Evolutionary conservation across 192 early-diverging fungal species (phyloP).

Genomic region (Rhizophagus sp.): DNA sequence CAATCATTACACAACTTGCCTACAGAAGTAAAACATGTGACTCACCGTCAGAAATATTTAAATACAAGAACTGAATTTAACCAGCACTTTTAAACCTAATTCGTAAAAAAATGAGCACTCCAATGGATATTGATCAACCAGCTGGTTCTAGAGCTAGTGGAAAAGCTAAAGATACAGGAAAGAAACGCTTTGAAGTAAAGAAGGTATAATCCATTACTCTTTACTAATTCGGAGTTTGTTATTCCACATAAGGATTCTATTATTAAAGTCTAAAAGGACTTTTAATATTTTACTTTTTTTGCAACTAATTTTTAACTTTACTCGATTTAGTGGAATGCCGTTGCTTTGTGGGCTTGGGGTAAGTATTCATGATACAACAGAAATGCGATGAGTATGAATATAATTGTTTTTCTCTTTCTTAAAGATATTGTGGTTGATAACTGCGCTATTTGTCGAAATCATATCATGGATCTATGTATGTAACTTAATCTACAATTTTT

Average conservation of each 20-base stretch:
- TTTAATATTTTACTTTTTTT: background rate
- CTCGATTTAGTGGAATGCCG: slow-evolving; percentile 88
- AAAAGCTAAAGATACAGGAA: slow-evolving; percentile 24
- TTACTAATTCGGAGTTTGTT: background rate
- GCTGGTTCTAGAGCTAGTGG: slow-evolving; percentile 2
- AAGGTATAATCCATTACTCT: slow-evolving; percentile 7
- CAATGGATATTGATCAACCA: slow-evolving; percentile 29
- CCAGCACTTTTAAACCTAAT: no score
- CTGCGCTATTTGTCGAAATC: slow-evolving; percentile 99
- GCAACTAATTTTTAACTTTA: background rate
- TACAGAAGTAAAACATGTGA: no score
- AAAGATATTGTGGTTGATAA: slow-evolving; percentile 96
- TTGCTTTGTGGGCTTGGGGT: slow-evolving; percentile 99
- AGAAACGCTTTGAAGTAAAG: slow-evolving; percentile 31
- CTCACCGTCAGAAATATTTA: no score
- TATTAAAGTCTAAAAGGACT: background rate
- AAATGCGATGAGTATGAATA: background rate
- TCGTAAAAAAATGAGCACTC: background rate
- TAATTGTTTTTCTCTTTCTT: background rate
- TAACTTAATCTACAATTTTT: background rate
- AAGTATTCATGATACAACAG: slow-evolving; percentile 22
- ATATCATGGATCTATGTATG: slow-evolving; percentile 98
- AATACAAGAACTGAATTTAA: no score
- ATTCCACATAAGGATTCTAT: background rate
- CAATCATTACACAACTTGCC: no score